Percentiles rank a stretch among this genome's conserved stretches.
These are phyloP conservation scores for Prunus dulcis DNA, from an alignment of 306 rosid species.

Conservation along the genomic window DNA sequence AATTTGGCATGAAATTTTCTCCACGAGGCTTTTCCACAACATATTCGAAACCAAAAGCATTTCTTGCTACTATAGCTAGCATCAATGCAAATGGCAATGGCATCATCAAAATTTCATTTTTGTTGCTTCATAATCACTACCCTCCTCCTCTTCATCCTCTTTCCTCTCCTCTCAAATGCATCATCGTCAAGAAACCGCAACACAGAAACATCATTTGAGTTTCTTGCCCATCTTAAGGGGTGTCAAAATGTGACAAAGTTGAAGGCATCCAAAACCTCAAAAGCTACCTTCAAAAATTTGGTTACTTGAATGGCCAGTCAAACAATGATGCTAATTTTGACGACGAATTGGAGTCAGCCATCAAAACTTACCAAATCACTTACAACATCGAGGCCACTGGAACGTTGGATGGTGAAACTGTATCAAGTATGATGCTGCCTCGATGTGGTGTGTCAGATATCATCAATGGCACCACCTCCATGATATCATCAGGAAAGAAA, in stretches of 20 bases:
- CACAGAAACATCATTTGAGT: conserved; percentile 3
- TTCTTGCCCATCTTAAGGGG: conserved; percentile 31
- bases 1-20: too few species aligned
- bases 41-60: too few species aligned
- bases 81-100: too few species aligned
- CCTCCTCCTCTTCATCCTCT: background rate
- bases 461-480: conserved; percentile 12
- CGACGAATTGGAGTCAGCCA: conserved; percentile 29
- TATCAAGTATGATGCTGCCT: conserved; percentile 32
- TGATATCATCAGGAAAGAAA: conserved; percentile 13
- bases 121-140: too few species aligned
- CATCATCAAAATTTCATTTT: too few species aligned
- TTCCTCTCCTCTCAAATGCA: background rate
- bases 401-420: conserved; percentile 22
- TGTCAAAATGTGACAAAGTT: conserved; percentile 23
- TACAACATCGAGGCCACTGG: conserved; percentile 24
- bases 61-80: too few species aligned
- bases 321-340: conserved; percentile 17
- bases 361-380: conserved; percentile 37
- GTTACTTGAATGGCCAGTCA: conserved; percentile 25
- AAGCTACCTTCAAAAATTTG: conserved; percentile 34
- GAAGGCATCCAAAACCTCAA: conserved; percentile 32
- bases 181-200: background rate
- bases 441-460: conserved; percentile 44
- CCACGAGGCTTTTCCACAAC: too few species aligned